phyloP scores from a whole-genome alignment of 805 yeast species.

The Novakomyces olei region DNA sequence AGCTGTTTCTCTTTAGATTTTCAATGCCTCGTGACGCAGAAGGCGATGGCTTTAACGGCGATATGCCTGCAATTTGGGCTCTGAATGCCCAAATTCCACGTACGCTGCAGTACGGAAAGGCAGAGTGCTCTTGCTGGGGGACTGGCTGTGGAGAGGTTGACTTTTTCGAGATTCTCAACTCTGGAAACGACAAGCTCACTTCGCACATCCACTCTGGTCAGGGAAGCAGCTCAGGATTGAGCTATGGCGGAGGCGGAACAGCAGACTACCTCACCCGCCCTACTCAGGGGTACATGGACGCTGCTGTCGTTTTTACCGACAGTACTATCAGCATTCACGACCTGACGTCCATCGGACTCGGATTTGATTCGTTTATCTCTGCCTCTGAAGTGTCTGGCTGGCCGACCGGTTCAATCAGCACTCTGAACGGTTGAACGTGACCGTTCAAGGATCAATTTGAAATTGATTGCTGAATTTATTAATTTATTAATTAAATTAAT shows the following conservation, averaged over 20 bases:
- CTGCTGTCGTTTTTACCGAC: conserved; percentile 62
- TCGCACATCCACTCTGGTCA: conserved; percentile 71
- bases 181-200: conserved; percentile 49
- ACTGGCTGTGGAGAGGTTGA: conserved; percentile 97
- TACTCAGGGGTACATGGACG: conserved; percentile 50
- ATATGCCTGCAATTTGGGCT: conserved; percentile 97
- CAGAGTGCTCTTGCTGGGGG: conserved; percentile 83
- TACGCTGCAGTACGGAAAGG: conserved; percentile 75
- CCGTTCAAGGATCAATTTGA: too few species aligned
- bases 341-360: conserved; percentile 27
- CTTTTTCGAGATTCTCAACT: conserved; percentile 63
- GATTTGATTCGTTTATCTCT: conserved; percentile 33
- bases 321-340: conserved; percentile 27
- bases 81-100: conserved; percentile 91
- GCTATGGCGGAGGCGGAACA: conserved; percentile 55
- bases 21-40: conserved; percentile 58
- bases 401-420: too few species aligned
- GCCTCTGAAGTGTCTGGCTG: conserved; percentile 20
- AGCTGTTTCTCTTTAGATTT: conserved; percentile 84
- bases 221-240: conserved; percentile 29
- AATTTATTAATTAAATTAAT: too few species aligned
- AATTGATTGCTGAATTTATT: too few species aligned
- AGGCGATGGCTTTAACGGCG: conserved; percentile 36
- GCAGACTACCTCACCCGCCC: conserved; percentile 81
- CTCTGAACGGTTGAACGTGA: too few species aligned